A percentile compares a stretch with the other conserved stretches of the same genome.
Evolutionary conservation across 2,329 filamentous ascomycete genomes (phyloP).

Genomic region (Epichloe gansuensis): DNA sequence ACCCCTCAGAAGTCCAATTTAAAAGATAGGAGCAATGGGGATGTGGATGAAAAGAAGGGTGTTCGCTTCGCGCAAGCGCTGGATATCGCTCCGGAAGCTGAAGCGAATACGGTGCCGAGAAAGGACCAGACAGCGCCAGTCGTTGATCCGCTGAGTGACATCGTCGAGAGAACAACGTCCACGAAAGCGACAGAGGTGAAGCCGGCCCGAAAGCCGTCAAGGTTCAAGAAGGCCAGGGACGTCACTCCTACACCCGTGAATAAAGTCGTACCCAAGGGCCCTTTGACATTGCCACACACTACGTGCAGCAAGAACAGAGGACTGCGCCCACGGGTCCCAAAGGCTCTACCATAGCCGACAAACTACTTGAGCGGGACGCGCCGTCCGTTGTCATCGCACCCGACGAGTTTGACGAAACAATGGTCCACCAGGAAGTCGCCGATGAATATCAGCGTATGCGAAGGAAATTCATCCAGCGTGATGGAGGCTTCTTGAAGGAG

Average conservation of each 20-base stretch:
- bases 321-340: conserved; percentile 36
- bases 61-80: conserved; percentile 70
- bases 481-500: conserved; percentile 70
- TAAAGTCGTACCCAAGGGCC: conserved; percentile 24
- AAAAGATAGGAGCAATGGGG: conserved; percentile 16
- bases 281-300: conserved; percentile 28
- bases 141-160: conserved; percentile 38
- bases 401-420: conserved; percentile 55
- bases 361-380: conserved; percentile 42
- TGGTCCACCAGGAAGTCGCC: conserved; percentile 66
- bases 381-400: conserved; percentile 24
- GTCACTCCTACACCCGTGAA: conserved; percentile 5
- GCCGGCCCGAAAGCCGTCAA: conserved; percentile 30
- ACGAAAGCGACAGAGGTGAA: conserved; percentile 19
- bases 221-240: conserved; percentile 36
- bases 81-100: conserved; percentile 48
- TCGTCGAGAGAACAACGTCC: conserved; percentile 34
- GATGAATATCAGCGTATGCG: conserved; percentile 73
- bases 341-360: conserved; percentile 46
- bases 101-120: conserved; percentile 8
- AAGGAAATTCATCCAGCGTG: conserved; percentile 68
- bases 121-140: conserved; percentile 18
- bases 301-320: conserved; percentile 26
- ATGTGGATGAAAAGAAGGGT: conserved; percentile 43
- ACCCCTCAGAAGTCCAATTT: conserved; percentile 21